phyloP scores from a whole-genome alignment of 495 filamentous ascomycete genomes.

The Podospora bellae-mahoneyi region DNA sequence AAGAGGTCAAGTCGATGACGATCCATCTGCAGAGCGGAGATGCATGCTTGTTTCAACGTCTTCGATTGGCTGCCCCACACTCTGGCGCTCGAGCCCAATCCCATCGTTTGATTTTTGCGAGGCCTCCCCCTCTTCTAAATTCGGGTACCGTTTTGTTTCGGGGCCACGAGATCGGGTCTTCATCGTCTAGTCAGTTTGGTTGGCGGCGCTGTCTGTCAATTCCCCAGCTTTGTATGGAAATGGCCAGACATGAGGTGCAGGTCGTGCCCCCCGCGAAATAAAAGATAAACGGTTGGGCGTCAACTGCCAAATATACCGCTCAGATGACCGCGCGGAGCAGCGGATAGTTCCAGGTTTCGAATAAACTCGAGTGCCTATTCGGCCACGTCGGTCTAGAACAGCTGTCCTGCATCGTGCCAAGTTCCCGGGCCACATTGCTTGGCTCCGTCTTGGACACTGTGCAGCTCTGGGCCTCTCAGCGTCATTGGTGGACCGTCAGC shows the following conservation, averaged over 20 bases:
- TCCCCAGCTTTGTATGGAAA: background rate
- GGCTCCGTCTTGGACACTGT: background rate
- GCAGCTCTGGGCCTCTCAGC: background rate
- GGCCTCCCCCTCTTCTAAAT: background rate
- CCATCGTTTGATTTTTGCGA: background rate
- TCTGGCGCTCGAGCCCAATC: background rate
- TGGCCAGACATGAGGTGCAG: background rate
- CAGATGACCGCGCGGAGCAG: background rate
- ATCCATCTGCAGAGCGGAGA: background rate
- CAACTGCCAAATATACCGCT: background rate
- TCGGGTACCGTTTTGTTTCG: too few relatives aligned
- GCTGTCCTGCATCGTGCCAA: background rate
- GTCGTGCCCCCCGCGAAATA: background rate
- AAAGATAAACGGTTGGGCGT: background rate
- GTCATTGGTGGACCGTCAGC: background rate
- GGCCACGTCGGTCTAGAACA: slow-evolving; percentile 3
- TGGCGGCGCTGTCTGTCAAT: background rate
- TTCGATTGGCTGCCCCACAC: background rate
- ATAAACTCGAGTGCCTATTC: background rate
- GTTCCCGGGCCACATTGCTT: background rate
- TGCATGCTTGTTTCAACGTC: slow-evolving; percentile 5
- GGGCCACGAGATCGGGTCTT: slow-evolving; percentile 7
- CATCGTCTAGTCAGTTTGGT: background rate
- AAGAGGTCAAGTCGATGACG: background rate
- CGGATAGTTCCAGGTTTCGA: too few relatives aligned